A percentile compares a stretch with the other conserved stretches of the same genome.
These are phyloP conservation scores for Hibiscus tridactylites DNA, from an alignment of 345 rosid species.

Conservation along the genomic window DNA sequence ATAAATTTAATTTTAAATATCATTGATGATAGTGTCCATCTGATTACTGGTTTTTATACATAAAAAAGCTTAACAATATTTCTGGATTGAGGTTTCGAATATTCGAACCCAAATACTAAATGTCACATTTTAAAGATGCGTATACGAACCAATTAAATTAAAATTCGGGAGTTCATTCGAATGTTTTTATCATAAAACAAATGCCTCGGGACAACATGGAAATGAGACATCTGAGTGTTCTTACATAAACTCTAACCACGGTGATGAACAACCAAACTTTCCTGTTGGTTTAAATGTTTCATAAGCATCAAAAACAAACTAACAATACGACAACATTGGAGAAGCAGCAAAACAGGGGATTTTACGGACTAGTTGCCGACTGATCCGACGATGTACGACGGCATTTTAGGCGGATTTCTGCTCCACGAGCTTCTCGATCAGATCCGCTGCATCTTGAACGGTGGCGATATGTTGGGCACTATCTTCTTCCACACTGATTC, in stretches of 20 bases:
- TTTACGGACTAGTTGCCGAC: no score
- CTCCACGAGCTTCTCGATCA: conserved; percentile 48
- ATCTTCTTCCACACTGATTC: conserved; percentile 63
- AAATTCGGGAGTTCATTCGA: no score
- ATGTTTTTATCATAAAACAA: neutral
- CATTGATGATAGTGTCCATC: no score
- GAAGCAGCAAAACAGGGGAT: no score
- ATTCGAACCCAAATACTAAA: no score
- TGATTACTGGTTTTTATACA: no score
- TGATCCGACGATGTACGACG: no score
- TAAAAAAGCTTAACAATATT: neutral
- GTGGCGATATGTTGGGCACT: conserved; percentile 51
- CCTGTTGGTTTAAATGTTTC: neutral
- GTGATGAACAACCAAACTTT: neutral
- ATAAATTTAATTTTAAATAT: no score
- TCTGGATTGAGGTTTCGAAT: no score
- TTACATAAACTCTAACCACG: neutral
- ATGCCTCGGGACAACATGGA: neutral
- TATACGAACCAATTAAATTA: no score
- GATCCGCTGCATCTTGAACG: conserved; percentile 66
- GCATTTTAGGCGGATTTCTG: conserved; percentile 21
- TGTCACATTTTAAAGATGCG: no score
- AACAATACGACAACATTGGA: neutral
- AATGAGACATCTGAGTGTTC: neutral
- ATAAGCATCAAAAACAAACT: neutral